Conservation (phyloP, 2,329 filamentous ascomycete species). For the Aspergillus jensenii region DNA sequence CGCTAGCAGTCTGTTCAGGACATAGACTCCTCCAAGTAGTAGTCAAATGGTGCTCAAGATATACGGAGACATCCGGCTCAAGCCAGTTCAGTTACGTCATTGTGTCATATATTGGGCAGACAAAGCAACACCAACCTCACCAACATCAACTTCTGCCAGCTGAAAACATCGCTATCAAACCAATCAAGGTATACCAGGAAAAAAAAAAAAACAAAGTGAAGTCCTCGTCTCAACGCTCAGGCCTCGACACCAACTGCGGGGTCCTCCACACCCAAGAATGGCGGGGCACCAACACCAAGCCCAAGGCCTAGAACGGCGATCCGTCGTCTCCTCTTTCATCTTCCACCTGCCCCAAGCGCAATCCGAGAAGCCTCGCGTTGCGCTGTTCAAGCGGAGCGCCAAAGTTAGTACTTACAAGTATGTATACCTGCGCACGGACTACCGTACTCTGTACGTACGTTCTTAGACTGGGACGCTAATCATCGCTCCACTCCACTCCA, state of each 20-base stretch:
- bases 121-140: background rate
- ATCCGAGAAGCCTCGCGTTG: constrained; percentile 47
- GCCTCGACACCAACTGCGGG: background rate
- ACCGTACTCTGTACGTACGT: too few relatives aligned
- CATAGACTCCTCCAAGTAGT: too few relatives aligned
- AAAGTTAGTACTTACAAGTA: constrained; percentile 62
- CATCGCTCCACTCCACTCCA: background rate
- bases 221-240: background rate
- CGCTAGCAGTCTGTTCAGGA: too few relatives aligned
- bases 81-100: background rate
- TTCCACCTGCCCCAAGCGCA: constrained; percentile 29
- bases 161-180: background rate
- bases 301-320: constrained; percentile 25
- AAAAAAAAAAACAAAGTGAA: background rate
- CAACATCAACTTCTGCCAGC: background rate
- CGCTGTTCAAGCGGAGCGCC: constrained; percentile 62
- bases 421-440: background rate
- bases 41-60: background rate
- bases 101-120: background rate
- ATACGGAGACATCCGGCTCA: background rate
- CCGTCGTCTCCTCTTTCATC: constrained; percentile 48
- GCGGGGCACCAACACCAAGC: constrained; percentile 1
- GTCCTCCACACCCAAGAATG: constrained; percentile 6
- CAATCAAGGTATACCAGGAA: background rate
- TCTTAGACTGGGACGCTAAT: too few relatives aligned